phyloP scores from a whole-genome alignment of 1,284 basidiomycete genomes.

The Lignosus rhinocerotis region DNA sequence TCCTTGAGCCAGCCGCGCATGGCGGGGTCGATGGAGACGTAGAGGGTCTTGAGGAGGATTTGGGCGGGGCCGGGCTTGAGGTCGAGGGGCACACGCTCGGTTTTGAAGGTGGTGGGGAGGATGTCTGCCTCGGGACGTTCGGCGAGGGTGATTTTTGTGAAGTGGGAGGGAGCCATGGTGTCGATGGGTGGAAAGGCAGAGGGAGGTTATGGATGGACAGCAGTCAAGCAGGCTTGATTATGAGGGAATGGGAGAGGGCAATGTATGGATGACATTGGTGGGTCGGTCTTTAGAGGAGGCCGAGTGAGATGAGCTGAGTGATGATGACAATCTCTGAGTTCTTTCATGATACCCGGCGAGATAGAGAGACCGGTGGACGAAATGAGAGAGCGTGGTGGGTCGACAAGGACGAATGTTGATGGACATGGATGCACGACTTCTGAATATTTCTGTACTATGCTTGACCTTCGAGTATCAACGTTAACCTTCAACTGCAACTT shows the following conservation, averaged over 20 bases:
- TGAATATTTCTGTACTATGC: no score
- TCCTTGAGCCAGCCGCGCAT: slow-evolving; percentile 86
- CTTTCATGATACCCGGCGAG: no score
- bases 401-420: no score
- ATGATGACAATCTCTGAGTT: not conserved
- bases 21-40: slow-evolving; percentile 80
- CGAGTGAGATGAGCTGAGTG: slow-evolving; percentile 1
- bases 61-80: slow-evolving; percentile 59
- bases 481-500: no score
- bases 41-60: slow-evolving; percentile 73
- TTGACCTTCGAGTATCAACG: no score
- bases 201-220: not conserved
- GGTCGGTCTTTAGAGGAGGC: not conserved
- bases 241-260: not conserved
- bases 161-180: slow-evolving; percentile 38
- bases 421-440: no score
- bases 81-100: slow-evolving; percentile 52
- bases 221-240: not conserved
- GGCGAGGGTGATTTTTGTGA: slow-evolving; percentile 73
- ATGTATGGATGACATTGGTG: no score
- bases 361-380: no score
- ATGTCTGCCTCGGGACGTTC: slow-evolving; percentile 70
- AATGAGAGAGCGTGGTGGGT: no score
- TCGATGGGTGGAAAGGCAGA: not conserved
- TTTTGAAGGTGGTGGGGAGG: slow-evolving; percentile 70